Evolutionary conservation across 768 basidiomycete species (phyloP).

Genomic region (Tricholoma bakamatsutake): DNA sequence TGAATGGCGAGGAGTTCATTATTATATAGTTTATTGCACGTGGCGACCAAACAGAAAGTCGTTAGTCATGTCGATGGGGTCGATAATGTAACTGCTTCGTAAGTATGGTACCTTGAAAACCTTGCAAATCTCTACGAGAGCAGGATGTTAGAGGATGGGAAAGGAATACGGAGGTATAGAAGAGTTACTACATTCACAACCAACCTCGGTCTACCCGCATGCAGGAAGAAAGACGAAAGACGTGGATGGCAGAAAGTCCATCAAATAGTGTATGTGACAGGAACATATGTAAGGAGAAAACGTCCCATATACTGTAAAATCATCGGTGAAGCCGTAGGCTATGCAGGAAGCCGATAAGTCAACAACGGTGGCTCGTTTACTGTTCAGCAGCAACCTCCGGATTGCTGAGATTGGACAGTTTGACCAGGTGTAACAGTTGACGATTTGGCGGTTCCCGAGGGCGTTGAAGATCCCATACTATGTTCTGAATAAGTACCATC

Average conservation of each 20-base stretch:
- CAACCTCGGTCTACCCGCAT: not conserved
- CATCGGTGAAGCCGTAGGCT: conserved; percentile 12
- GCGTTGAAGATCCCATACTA: conserved; percentile 82
- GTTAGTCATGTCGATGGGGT: too few species aligned
- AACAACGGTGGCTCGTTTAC: not conserved
- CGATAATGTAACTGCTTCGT: too few species aligned
- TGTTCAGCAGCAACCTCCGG: conserved; percentile 75
- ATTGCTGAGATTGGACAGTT: conserved; percentile 69
- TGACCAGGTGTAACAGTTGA: conserved; percentile 82
- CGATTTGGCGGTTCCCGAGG: conserved; percentile 72
- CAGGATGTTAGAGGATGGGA: not conserved
- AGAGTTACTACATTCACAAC: conserved; percentile 7
- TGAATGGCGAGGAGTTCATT: too few species aligned
- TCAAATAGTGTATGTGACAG: conserved; percentile 2
- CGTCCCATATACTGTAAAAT: conserved; percentile 14
- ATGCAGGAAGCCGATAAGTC: conserved; percentile 1
- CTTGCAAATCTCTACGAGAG: not conserved
- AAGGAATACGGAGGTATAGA: not conserved
- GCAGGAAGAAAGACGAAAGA: not conserved
- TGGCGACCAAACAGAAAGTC: not conserved
- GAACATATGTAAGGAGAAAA: conserved; percentile 20
- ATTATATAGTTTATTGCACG: too few species aligned
- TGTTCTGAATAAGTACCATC: not conserved
- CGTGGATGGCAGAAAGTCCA: not conserved
- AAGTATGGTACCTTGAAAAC: not conserved